phyloP scores from a whole-genome alignment of 495 filamentous ascomycete species.

The Opeltia flavorubescens region DNA sequence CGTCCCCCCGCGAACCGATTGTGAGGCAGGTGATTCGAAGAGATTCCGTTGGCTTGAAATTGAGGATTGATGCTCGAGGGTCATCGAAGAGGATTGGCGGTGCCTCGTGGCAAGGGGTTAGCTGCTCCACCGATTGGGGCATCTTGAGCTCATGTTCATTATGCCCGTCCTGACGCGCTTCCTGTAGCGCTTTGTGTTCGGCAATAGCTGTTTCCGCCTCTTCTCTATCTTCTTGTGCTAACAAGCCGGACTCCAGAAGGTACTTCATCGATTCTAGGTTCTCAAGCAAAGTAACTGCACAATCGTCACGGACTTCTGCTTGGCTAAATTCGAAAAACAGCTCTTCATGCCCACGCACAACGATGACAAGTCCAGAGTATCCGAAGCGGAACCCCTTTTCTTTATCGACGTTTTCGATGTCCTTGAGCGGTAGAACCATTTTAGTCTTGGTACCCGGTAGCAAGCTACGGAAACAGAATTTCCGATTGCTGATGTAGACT shows the following conservation, averaged over 20 bases:
- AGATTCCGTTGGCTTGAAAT: conserved; percentile 78
- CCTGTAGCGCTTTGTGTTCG: conserved; percentile 69
- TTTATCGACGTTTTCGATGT: conserved; percentile 88
- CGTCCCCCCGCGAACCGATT: conserved; percentile 89
- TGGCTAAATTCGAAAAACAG: conserved; percentile 88
- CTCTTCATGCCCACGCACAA: conserved; percentile 89
- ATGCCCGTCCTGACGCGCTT: conserved; percentile 53
- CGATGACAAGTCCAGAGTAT: conserved; percentile 80
- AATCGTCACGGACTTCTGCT: conserved; percentile 72
- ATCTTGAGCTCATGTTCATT: conserved; percentile 43
- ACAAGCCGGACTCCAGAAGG: conserved; percentile 54
- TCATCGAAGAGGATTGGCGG: conserved; percentile 83
- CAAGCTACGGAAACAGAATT: conserved; percentile 87
- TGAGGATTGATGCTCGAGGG: conserved; percentile 77
- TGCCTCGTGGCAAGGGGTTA: conserved; percentile 33
- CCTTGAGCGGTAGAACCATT: conserved; percentile 78
- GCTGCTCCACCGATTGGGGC: conserved; percentile 34
- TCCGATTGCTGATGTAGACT: conserved; percentile 82
- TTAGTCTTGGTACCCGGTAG: conserved; percentile 85
- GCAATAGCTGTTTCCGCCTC: conserved; percentile 65
- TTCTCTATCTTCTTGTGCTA: conserved; percentile 54
- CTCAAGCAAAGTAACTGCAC: conserved; percentile 63
- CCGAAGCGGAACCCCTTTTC: conserved; percentile 91
- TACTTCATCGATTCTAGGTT: conserved; percentile 59
- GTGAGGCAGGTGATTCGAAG: conserved; percentile 87